Conservation (phyloP, 2,329 filamentous ascomycete genomes). For the Botrytis deweyae region DNA sequence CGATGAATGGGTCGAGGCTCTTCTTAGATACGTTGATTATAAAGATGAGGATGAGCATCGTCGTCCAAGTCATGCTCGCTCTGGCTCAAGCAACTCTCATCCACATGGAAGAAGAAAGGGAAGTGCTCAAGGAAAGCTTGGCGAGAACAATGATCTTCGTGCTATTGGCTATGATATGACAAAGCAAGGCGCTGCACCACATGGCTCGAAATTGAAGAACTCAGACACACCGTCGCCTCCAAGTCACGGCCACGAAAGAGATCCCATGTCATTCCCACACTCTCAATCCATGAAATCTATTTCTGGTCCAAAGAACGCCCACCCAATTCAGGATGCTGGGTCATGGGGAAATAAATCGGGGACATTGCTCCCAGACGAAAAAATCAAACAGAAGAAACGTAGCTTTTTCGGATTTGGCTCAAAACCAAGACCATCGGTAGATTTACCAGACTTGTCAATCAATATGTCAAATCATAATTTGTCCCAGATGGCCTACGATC, state of each 20-base stretch:
- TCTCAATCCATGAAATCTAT: slow-evolving; percentile 56
- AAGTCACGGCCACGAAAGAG: slow-evolving; percentile 34
- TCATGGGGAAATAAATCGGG: slow-evolving; percentile 80
- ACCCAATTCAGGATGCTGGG: slow-evolving; percentile 78
- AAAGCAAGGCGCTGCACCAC: slow-evolving; percentile 40
- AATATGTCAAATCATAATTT: slow-evolving; percentile 48
- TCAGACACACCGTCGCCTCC: slow-evolving; percentile 38
- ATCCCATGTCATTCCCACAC: slow-evolving; percentile 33
- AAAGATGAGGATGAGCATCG: slow-evolving; percentile 61
- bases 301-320: slow-evolving; percentile 80
- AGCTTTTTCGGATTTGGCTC: slow-evolving; percentile 70
- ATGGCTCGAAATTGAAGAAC: slow-evolving; percentile 37
- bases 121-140: slow-evolving; percentile 38
- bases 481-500: slow-evolving; percentile 45
- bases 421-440: slow-evolving; percentile 58
- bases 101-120: slow-evolving; percentile 49
- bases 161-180: slow-evolving; percentile 42
- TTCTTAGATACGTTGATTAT: slow-evolving; percentile 86
- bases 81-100: slow-evolving; percentile 42
- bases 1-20: slow-evolving; percentile 88
- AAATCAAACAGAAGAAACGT: slow-evolving; percentile 73
- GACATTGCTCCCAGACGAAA: slow-evolving; percentile 62
- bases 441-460: slow-evolving; percentile 55
- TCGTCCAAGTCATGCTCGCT: slow-evolving; percentile 44
- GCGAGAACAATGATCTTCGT: slow-evolving; percentile 42